These are phyloP conservation scores for Euphorbia corollata DNA, from an alignment of 441 rosid genomes.

Conservation along the genomic window DNA sequence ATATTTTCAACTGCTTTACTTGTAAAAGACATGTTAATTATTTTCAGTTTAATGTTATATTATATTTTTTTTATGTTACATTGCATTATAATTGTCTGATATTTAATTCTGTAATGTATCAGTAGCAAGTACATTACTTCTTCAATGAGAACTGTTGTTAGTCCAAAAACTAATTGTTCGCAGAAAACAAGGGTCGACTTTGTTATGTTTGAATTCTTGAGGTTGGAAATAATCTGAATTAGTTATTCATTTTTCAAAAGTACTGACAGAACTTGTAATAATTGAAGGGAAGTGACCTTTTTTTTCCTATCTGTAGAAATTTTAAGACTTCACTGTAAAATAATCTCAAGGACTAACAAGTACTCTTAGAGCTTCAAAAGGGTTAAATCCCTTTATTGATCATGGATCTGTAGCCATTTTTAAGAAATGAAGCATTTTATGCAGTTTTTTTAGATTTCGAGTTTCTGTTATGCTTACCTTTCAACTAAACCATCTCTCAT, in stretches of 20 bases:
- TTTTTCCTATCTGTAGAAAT: neutral
- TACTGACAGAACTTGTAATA: neutral
- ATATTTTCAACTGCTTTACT: neutral
- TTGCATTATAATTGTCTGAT: neutral
- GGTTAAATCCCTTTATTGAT: neutral
- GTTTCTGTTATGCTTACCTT: neutral
- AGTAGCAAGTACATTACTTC: neutral
- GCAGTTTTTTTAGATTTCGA: neutral
- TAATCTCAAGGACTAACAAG: neutral
- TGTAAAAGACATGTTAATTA: neutral
- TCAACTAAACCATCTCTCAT: neutral
- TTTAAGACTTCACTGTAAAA: neutral
- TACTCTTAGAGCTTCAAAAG: neutral
- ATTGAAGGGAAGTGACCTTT: neutral
- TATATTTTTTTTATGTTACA: neutral
- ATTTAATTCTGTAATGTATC: neutral
- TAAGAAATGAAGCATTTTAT: neutral
- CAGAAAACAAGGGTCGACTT: neutral
- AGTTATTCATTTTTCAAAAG: neutral
- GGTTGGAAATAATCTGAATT: neutral
- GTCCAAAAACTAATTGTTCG: neutral
- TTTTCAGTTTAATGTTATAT: neutral
- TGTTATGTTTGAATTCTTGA: neutral
- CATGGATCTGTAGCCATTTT: neutral
- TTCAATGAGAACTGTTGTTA: neutral